These are phyloP conservation scores for Picea glauca DNA, from an alignment of 75 land plant species.

Conservation along the genomic window DNA sequence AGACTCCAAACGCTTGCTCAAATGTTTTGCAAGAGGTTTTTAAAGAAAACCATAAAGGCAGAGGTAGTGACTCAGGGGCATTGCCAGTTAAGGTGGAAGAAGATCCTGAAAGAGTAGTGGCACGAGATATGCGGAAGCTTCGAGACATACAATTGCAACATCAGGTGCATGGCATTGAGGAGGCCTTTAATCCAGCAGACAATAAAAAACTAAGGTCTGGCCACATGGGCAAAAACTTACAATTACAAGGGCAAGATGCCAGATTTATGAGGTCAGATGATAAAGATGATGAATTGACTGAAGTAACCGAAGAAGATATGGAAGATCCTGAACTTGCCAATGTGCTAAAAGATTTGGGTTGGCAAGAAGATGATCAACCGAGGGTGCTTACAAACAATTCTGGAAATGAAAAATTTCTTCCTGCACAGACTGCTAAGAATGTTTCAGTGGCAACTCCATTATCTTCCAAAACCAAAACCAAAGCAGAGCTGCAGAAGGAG, in stretches of 20 bases:
- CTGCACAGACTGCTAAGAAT: neutral
- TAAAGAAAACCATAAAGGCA: neutral
- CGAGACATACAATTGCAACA: slow-evolving; percentile 27
- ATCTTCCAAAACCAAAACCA: slow-evolving; percentile 21
- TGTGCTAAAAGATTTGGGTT: slow-evolving; percentile 64
- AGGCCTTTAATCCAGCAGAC: neutral
- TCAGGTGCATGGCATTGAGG: slow-evolving; percentile 12
- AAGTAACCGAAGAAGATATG: slow-evolving; percentile 85
- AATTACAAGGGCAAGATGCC: neutral
- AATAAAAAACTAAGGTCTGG: neutral
- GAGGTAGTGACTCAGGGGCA: slow-evolving; percentile 2
- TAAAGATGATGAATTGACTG: slow-evolving; percentile 32
- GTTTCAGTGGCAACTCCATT: slow-evolving; percentile 6
- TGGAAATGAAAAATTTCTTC: neutral
- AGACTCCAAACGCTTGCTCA: neutral
- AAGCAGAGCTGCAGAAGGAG: slow-evolving; percentile 67
- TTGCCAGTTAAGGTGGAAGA: slow-evolving; percentile 6
- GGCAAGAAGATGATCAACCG: slow-evolving; percentile 35
- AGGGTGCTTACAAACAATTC: neutral
- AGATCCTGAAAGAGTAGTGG: slow-evolving; percentile 3
- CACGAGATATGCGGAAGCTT: slow-evolving; percentile 16
- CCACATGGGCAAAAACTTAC: neutral
- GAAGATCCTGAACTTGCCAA: slow-evolving; percentile 70
- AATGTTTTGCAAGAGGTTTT: neutral
- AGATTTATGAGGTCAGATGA: neutral